Base-by-base conservation (phyloP, 257 asterid genomes). In the Capsicum pubescens region DNA sequence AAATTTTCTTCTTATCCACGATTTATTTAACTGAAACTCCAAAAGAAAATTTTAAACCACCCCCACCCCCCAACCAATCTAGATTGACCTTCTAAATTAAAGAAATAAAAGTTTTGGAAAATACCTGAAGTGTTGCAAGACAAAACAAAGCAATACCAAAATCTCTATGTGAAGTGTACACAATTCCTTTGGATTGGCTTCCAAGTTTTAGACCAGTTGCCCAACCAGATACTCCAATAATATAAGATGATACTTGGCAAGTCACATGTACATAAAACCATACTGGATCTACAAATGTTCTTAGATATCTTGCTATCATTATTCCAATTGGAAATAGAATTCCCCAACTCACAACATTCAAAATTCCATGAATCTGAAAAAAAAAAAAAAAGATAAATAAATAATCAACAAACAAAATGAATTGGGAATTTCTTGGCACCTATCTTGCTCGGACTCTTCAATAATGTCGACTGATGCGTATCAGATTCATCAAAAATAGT, bases 291-390 rank as follows among this genome's bases (percentile, higher is more conserved):
- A 95, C 93, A 26, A 90, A 92, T 39, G 87, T 84, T 88, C 87
- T 92, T 87, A 96, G 21, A 71, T 93, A 91, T 87, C 98, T 88
- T 0, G 98, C 97, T 1, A 92, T 83, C 32, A 96, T 80, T 84
- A 90, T 86, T 32, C 98, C 99, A 3, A 87, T 0, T 0, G 99
- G 99, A 82, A 96, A 91, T 93, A 96, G 13, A 57, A 96, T 76
- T 69, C 98, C 98, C 99, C 99, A 95, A 86, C 98, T 93, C 69
- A 94, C 93, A n/a, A 64, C 93, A 87, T 94, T 94, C 84, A 95
- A 84, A 17, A 94, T 83, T 71, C 99, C 99, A 89, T 95, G 98
- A 87, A 94, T 92, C 99, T 95, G 5, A 48, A 44, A 26, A 44
- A 77, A 26, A 63, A 74, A 63, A 54, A 44, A 8, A 58, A 12